Conservation (phyloP, 495 filamentous ascomycete genomes). For the Talaromyces thailandensis region DNA sequence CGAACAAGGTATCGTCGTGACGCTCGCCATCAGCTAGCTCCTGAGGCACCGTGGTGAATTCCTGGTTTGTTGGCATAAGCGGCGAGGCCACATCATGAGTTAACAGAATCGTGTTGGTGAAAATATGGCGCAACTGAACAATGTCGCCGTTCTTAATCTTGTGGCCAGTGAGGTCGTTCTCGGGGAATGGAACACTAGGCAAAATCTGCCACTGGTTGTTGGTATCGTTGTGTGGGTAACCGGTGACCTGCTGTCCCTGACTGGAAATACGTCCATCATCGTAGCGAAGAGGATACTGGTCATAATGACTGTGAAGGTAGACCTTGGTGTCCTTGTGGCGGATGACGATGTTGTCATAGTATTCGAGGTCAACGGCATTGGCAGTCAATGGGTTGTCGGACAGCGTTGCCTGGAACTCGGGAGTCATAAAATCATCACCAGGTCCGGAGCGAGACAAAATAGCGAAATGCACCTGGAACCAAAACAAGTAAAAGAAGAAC, state of each 20-base stretch:
- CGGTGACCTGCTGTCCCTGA: constrained; percentile 96
- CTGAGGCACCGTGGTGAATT: constrained; percentile 77
- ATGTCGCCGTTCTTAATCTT: constrained; percentile 78
- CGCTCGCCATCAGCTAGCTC: constrained; percentile 70
- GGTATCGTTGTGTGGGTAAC: constrained; percentile 95
- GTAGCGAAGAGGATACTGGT: constrained; percentile 85
- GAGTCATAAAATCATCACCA: constrained; percentile 97
- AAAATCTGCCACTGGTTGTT: constrained; percentile 98
- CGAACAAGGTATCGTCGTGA: constrained; percentile 86
- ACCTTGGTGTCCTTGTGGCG: constrained; percentile 96
- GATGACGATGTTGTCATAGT: constrained; percentile 80
- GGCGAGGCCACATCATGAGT: constrained; percentile 99
- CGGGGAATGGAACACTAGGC: constrained; percentile 46
- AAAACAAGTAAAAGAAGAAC: constrained; percentile 97
- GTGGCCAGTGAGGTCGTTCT: constrained; percentile 44
- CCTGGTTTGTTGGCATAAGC: constrained; percentile 94
- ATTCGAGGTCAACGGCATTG: constrained; percentile 77
- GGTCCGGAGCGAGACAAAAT: constrained; percentile 83
- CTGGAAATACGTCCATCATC: constrained; percentile 96
- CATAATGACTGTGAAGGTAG: constrained; percentile 87
- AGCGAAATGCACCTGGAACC: constrained; percentile 98
- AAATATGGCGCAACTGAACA: constrained; percentile 77
- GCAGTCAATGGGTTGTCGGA: constrained; percentile 87
- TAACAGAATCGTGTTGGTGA: constrained; percentile 78
- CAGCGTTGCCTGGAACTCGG: constrained; percentile 94